phyloP scores from a whole-genome alignment of 2,329 filamentous ascomycete genomes.

The Cladosporium sp. region DNA sequence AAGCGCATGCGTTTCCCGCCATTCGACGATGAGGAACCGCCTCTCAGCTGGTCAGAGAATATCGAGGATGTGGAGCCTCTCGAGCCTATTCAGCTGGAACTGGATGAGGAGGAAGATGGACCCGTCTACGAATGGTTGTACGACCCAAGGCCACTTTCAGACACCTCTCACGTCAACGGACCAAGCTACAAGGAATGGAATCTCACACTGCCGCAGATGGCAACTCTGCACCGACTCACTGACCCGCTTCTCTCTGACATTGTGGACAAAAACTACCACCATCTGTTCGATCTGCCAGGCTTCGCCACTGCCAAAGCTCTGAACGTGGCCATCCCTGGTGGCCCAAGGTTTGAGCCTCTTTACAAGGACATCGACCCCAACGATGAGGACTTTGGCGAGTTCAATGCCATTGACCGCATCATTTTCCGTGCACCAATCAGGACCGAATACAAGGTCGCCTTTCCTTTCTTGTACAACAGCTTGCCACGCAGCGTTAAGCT shows the following conservation, averaged over 20 bases:
- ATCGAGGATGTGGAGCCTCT: conserved; percentile 97
- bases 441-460: conserved; percentile 93
- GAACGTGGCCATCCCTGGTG: conserved; percentile 96
- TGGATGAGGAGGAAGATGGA: conserved; percentile 89
- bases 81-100: conserved; percentile 97
- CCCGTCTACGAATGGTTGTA: conserved; percentile 98
- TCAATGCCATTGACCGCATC: conserved; percentile 98
- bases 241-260: conserved; percentile 87
- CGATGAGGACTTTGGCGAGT: conserved; percentile 98
- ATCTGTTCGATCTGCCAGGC: conserved; percentile 93
- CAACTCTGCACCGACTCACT: conserved; percentile 87
- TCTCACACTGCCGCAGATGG: conserved; percentile 90
- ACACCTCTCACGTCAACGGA: conserved; percentile 92
- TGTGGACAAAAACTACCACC: conserved; percentile 95
- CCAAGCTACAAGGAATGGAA: conserved; percentile 98
- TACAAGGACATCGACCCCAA: conserved; percentile 99
- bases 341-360: conserved; percentile 90
- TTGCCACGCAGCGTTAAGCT: conserved; percentile 90
- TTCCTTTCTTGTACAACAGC: conserved; percentile 94
- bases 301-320: conserved; percentile 95
- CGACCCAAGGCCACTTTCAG: conserved; percentile 84
- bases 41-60: conserved; percentile 96
- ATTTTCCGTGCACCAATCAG: conserved; percentile 95
- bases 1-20: conserved; percentile 99
- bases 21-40: conserved; percentile 97